These are phyloP conservation scores for Musa troglodytarum DNA, from an alignment of 176 grass and related monocot species.

Conservation along the genomic window DNA sequence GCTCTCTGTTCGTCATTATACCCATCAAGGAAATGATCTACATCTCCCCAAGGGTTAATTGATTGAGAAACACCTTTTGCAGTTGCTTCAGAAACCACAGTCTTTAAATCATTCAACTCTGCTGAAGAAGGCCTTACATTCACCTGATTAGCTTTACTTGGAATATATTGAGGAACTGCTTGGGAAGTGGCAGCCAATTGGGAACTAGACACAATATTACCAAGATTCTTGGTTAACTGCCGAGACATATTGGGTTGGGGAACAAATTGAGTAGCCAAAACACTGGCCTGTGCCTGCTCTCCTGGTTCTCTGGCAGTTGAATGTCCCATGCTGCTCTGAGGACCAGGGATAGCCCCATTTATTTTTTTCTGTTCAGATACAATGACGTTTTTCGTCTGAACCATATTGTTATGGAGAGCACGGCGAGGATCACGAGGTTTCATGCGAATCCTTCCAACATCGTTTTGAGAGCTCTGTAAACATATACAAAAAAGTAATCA, in stretches of 20 bases:
- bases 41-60: conserved; percentile 48
- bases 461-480: conserved; percentile 39
- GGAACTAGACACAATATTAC: conserved; percentile 33
- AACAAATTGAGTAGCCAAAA: conserved; percentile 15
- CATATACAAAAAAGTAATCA: conserved; percentile 7
- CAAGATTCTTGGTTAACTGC: conserved; percentile 22
- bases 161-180: conserved; percentile 22
- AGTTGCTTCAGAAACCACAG: conserved; percentile 19
- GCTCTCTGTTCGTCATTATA: conserved; percentile 90
- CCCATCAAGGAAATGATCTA: conserved; percentile 79
- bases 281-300: conserved; percentile 42
- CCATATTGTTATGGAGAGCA: conserved; percentile 44
- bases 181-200: conserved; percentile 41
- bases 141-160: conserved; percentile 21
- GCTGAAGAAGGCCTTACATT: conserved; percentile 23
- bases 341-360: conserved; percentile 36
- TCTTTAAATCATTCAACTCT: conserved; percentile 33
- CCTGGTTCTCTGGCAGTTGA: neutral
- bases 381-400: conserved; percentile 30
- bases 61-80: conserved; percentile 13
- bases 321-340: conserved; percentile 27
- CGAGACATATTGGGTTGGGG: conserved; percentile 11
- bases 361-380: conserved; percentile 40
- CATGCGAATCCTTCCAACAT: conserved; percentile 56
- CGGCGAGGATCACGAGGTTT: conserved; percentile 90